Conservation (phyloP, 805 yeast genomes). For the Starmera amethionina region DNA sequence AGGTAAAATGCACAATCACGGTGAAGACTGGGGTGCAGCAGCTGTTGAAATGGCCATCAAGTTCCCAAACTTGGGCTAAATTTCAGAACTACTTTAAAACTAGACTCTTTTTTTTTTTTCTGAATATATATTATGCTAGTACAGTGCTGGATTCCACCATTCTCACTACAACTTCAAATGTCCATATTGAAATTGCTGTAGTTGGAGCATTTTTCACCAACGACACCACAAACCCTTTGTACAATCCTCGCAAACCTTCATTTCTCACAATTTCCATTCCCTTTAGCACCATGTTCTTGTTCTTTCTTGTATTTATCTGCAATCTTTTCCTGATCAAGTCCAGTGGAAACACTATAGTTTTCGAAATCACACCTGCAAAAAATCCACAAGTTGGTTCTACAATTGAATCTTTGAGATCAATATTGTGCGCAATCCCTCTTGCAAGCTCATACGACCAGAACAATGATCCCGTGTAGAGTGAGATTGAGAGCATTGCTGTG, state of each 20-base stretch:
- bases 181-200: slow-evolving; percentile 52
- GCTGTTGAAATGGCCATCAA: slow-evolving; percentile 88
- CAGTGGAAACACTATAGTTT: slow-evolving; percentile 71
- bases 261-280: slow-evolving; percentile 29
- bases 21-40: slow-evolving; percentile 98
- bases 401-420: slow-evolving; percentile 7
- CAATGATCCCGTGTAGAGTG: slow-evolving; percentile 64
- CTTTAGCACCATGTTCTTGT: slow-evolving; percentile 20
- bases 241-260: slow-evolving; percentile 63
- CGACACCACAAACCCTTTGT: slow-evolving; percentile 66
- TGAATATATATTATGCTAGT: neutral
- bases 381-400: slow-evolving; percentile 57
- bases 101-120: no score
- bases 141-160: neutral
- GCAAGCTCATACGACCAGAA: slow-evolving; percentile 55
- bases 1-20: slow-evolving; percentile 76
- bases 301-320: slow-evolving; percentile 44
- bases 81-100: no score
- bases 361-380: slow-evolving; percentile 67
- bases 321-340: slow-evolving; percentile 74
- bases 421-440: slow-evolving; percentile 6
- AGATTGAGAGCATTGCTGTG: slow-evolving; percentile 48
- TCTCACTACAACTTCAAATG: slow-evolving; percentile 37
- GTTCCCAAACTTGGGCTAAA: slow-evolving; percentile 13
- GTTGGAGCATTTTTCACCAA: slow-evolving; percentile 75